Evolutionary conservation across 441 rosid species (phyloP), one percentile per base, ranked within the genome.

Genomic region (Iberis amara): DNA sequence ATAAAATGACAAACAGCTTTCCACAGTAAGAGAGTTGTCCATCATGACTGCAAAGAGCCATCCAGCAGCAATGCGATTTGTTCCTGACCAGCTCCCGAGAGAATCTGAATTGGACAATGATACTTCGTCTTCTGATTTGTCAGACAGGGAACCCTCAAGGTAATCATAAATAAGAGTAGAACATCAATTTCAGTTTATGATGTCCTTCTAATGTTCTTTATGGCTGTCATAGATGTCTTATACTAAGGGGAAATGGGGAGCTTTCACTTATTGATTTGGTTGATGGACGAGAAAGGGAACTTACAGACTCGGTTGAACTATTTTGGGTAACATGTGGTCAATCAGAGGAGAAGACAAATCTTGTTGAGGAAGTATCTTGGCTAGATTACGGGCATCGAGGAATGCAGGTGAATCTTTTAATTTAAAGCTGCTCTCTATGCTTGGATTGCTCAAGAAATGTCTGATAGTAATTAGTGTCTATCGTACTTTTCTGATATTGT

Each of bases 1-100:
- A 86, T 89, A 76, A 92, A 83, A 86, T 94, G 99, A 89, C 97
- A 74, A 89, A 94, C 96, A 94, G 99, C 97, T 89, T 85, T 94
- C 97, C 82, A 89, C 97, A 89, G 99, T 94, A 79, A 87, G 99
- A 61, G 99, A 94, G 76, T 85, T 94, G 65, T 89, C 99, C 45
- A 94, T 94, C 78, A 89, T 89, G 97, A 94, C 99, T 57, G 96
- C 91, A 10, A 94, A 94, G 86, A 89, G 96, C 79, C 96, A 89
- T 79, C 99, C 99, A 55, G 95, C 91, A 50, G 96, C 95, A 11
- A 94, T 94, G 96, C 90, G 85, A 47, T 94, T 94, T 77, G 85
- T 94, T 57, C 99, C 97, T 48, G 94, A 85, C 39, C 96, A 80
- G 80, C 68, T 78, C 49, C 75, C 79, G 31, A 80, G 85, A 71